A percentile compares a stretch with the other conserved stretches of the same genome.
These are phyloP conservation scores for Suhomyces ambrosiae DNA, from an alignment of 1,139 yeast species.

Conservation along the genomic window DNA sequence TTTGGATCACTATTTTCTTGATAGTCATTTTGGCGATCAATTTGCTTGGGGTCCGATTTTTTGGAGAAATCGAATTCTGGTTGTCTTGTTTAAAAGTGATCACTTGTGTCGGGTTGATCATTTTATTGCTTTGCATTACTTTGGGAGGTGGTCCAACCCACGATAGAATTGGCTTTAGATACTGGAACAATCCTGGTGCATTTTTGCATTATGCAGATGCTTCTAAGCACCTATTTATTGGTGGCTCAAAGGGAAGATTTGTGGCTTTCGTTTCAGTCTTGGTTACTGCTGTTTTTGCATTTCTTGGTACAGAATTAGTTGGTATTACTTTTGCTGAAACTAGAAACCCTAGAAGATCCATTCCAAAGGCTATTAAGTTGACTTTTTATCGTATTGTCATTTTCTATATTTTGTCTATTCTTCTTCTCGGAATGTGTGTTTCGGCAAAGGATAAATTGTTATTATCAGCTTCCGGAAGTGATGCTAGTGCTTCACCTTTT, in stretches of 20 bases:
- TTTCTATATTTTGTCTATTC: slow-evolving; percentile 67
- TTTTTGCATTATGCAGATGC: slow-evolving; percentile 48
- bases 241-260: slow-evolving; percentile 54
- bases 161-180: slow-evolving; percentile 66
- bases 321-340: slow-evolving; percentile 78
- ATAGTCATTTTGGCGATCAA: slow-evolving; percentile 41
- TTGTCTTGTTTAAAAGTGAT: slow-evolving; percentile 58
- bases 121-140: slow-evolving; percentile 50
- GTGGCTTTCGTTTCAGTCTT: slow-evolving; percentile 67
- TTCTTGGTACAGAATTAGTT: slow-evolving; percentile 71
- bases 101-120: slow-evolving; percentile 57
- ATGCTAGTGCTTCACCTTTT: slow-evolving; percentile 80
- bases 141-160: slow-evolving; percentile 63
- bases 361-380: slow-evolving; percentile 75
- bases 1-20: slow-evolving; percentile 58
- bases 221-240: slow-evolving; percentile 28
- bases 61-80: slow-evolving; percentile 75
- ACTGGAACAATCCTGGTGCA: slow-evolving; percentile 67
- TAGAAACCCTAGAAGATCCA: slow-evolving; percentile 69
- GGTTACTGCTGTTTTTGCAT: slow-evolving; percentile 76
- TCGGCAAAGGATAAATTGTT: slow-evolving; percentile 66
- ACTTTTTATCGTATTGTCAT: slow-evolving; percentile 76
- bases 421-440: slow-evolving; percentile 74
- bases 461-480: slow-evolving; percentile 42
- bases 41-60: slow-evolving; percentile 42